A percentile compares a stretch with the other conserved stretches of the same genome.
Conservation (phyloP, 345 rosid genomes). For the Pistacia atlantica region DNA sequence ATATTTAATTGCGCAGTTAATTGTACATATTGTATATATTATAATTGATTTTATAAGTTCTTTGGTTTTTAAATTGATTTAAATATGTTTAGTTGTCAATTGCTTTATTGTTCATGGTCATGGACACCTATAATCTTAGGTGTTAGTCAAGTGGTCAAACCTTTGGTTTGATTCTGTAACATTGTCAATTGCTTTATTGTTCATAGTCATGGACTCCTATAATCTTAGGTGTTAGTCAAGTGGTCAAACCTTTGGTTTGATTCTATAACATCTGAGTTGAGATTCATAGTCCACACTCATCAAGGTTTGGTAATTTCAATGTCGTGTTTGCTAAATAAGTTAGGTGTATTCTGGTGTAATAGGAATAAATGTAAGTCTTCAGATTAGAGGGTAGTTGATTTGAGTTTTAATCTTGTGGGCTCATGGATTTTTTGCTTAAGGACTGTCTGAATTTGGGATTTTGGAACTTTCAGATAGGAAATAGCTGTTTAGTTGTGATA, state of each 20-base stretch:
- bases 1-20: constrained; percentile 5
- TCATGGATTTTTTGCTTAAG: not conserved
- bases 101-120: not conserved
- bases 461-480: not conserved
- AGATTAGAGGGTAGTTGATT: not conserved
- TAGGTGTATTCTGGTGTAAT: not conserved
- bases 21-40: constrained; percentile 27
- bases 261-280: too few relatives aligned
- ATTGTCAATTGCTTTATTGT: not conserved
- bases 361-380: not conserved
- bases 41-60: constrained; percentile 7
- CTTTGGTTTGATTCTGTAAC: too few relatives aligned
- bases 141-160: too few relatives aligned
- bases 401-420: not conserved
- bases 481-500: too few relatives aligned
- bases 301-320: too few relatives aligned
- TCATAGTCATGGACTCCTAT: too few relatives aligned
- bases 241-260: too few relatives aligned
- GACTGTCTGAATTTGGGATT: not conserved
- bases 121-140: too few relatives aligned
- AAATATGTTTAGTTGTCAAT: not conserved
- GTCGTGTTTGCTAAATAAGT: too few relatives aligned
- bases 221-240: too few relatives aligned
- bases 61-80: not conserved
- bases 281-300: too few relatives aligned